Evolutionary conservation across 140 eudicot species (phyloP).

Genomic region (Ambrosia hybrid): DNA sequence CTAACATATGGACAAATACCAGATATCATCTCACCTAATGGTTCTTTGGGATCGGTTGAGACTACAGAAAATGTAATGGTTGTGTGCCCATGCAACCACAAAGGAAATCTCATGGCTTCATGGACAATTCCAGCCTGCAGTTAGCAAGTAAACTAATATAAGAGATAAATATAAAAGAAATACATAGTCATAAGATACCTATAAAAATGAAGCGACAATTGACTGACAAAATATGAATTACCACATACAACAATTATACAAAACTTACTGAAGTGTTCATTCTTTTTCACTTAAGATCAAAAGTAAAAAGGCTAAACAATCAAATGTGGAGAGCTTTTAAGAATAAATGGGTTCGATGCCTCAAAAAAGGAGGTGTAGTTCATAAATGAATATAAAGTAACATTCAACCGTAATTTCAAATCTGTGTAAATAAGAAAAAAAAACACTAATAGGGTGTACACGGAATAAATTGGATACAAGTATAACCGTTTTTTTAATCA

Average conservation of each 20-base stretch:
- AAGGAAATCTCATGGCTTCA: conserved; percentile 77
- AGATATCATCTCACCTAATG: conserved; percentile 59
- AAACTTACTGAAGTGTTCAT: background rate
- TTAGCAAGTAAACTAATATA: conserved; percentile 4
- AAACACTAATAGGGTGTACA: background rate
- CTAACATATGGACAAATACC: conserved; percentile 15
- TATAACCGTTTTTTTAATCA: background rate
- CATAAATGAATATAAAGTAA: background rate
- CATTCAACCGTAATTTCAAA: background rate
- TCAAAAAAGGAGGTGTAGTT: background rate
- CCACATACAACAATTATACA: background rate
- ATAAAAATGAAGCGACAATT: conserved; percentile 5
- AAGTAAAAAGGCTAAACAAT: background rate
- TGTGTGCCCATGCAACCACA: conserved; percentile 91
- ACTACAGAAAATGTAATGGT: conserved; percentile 71
- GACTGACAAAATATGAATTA: background rate
- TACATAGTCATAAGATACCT: background rate
- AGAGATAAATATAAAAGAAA: background rate
- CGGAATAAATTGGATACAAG: background rate
- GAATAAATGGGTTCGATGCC: background rate
- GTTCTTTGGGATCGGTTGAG: conserved; percentile 61
- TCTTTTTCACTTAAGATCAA: background rate
- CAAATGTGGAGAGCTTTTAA: background rate
- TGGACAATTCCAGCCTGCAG: conserved; percentile 80
- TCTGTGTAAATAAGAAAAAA: background rate